These are phyloP conservation scores for Solanum corneliomulleri DNA, from an alignment of 257 asterid species.

Conservation along the genomic window DNA sequence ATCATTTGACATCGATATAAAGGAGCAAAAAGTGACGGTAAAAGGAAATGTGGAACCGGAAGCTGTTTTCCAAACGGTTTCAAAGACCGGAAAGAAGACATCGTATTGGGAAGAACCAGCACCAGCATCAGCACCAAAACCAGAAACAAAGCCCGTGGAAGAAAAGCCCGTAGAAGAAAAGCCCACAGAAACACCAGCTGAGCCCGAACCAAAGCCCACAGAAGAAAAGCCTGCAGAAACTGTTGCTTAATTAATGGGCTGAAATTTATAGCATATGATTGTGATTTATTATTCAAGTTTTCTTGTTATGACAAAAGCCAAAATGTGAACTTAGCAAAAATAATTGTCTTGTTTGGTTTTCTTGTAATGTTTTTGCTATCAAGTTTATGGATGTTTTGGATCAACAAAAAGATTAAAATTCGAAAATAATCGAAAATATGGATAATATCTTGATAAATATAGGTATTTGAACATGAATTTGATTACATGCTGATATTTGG, in stretches of 20 bases:
- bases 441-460: too few species aligned
- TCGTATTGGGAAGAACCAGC: slow-evolving; percentile 61
- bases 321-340: not conserved
- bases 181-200: not conserved
- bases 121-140: not conserved
- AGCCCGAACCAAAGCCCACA: not conserved
- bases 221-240: slow-evolving; percentile 17
- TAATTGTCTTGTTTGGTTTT: not conserved
- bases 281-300: not conserved
- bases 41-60: slow-evolving; percentile 70
- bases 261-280: not conserved
- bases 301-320: not conserved
- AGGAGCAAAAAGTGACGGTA: slow-evolving; percentile 85
- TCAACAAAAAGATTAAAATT: too few species aligned
- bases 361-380: not conserved
- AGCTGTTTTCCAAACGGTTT: slow-evolving; percentile 71
- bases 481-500: too few species aligned
- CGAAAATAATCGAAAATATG: too few species aligned
- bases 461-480: too few species aligned
- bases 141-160: not conserved
- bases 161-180: slow-evolving; percentile 13
- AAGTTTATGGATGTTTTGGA: not conserved
- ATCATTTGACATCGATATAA: slow-evolving; percentile 58
- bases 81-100: slow-evolving; percentile 85
- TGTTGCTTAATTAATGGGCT: not conserved